phyloP scores from a whole-genome alignment of 352 stramenopile genomes.

The Paralagenidium karlingii region DNA sequence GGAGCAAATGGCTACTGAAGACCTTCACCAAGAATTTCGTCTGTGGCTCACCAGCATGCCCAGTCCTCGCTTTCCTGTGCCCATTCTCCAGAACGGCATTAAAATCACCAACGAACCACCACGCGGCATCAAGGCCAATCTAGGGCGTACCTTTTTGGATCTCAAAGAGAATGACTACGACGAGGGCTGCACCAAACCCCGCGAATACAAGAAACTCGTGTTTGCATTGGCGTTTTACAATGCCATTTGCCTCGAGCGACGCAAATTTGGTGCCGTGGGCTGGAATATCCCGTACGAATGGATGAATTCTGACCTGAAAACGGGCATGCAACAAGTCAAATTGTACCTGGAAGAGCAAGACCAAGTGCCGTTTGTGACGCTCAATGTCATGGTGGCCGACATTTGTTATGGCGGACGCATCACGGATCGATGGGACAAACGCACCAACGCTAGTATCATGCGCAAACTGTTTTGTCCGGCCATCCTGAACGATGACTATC shows the following conservation, averaged over 20 bases:
- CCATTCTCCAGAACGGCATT: conserved; percentile 91
- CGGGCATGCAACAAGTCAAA: conserved; percentile 85
- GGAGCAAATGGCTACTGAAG: conserved; percentile 49
- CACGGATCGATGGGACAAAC: conserved; percentile 91
- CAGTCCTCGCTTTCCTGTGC: conserved; percentile 81
- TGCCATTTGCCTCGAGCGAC: conserved; percentile 86
- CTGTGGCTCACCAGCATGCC: conserved; percentile 93
- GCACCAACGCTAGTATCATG: conserved; percentile 91
- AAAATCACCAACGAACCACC: conserved; percentile 94
- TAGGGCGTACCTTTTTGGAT: conserved; percentile 87
- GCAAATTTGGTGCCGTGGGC: conserved; percentile 90
- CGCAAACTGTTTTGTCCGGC: conserved; percentile 81
- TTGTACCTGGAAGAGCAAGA: conserved; percentile 92
- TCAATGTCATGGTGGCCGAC: conserved; percentile 92
- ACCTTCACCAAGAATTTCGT: conserved; percentile 83
- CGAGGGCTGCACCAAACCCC: conserved; percentile 57
- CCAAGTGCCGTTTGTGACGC: conserved; percentile 84
- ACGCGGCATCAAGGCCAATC: conserved; percentile 85
- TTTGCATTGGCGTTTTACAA: conserved; percentile 94
- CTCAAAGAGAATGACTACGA: conserved; percentile 87
- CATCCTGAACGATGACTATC: conserved; percentile 83
- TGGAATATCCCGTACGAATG: conserved; percentile 96
- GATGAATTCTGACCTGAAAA: conserved; percentile 95
- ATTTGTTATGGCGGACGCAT: conserved; percentile 93
- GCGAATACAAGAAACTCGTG: conserved; percentile 84